These are phyloP conservation scores for Patellifolia procumbens DNA, from an alignment of 179 eudicot genomes.

Conservation along the genomic window DNA sequence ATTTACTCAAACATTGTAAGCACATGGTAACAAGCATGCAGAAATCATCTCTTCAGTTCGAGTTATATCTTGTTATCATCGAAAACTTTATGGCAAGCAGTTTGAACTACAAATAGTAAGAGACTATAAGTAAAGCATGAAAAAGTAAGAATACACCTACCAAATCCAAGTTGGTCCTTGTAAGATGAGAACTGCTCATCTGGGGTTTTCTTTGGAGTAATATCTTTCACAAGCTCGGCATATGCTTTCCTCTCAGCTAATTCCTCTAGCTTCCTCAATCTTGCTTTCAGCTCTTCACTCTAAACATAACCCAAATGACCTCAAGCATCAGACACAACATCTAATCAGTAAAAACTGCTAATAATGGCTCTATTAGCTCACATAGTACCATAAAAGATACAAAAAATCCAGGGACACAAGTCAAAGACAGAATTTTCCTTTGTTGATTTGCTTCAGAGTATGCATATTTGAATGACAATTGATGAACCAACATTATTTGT, in stretches of 20 bases:
- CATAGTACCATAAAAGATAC: neutral
- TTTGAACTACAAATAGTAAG: neutral
- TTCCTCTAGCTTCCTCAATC: constrained; percentile 63
- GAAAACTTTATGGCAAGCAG: neutral
- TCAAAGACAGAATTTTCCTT: too few species aligned
- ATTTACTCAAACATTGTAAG: too few species aligned
- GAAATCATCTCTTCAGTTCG: neutral
- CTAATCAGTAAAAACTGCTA: neutral
- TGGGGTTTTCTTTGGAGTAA: constrained; percentile 51
- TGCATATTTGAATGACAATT: too few species aligned
- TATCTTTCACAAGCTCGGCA: constrained; percentile 74
- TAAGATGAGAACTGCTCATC: constrained; percentile 76
- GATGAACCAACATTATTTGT: too few species aligned
- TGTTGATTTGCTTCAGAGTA: too few species aligned
- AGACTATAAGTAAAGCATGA: neutral
- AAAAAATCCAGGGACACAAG: neutral
- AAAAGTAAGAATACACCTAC: constrained; percentile 32
- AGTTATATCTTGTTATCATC: too few species aligned
- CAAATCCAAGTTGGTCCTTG: constrained; percentile 82
- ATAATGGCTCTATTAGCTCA: neutral
- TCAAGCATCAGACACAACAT: neutral
- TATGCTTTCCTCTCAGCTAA: constrained; percentile 71
- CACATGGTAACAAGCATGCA: neutral
- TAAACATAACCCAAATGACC: constrained; percentile 26
- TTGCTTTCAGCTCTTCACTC: constrained; percentile 72